Percentiles rank a stretch among this genome's conserved stretches.
phyloP scores from a whole-genome alignment of 2,329 filamentous ascomycete species.

The Dendryphion nanum region DNA sequence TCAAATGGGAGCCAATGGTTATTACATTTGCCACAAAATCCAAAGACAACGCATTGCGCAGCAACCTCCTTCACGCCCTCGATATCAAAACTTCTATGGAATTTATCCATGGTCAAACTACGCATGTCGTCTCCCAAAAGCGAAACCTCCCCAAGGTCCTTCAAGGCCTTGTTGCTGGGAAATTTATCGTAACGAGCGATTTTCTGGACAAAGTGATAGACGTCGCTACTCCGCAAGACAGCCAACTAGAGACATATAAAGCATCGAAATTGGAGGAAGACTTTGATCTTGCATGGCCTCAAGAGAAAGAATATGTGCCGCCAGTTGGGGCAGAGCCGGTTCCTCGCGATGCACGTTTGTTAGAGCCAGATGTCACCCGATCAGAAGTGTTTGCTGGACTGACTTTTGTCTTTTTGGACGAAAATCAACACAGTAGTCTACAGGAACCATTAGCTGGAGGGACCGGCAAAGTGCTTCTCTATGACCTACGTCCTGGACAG shows the following conservation, averaged over 20 bases:
- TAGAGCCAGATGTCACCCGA: conserved; percentile 67
- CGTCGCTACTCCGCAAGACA: conserved; percentile 49
- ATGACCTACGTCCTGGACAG: conserved; percentile 58
- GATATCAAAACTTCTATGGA: conserved; percentile 82
- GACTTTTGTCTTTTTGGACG: conserved; percentile 83
- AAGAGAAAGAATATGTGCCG: conserved; percentile 69
- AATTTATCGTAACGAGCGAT: conserved; percentile 69
- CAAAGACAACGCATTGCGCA: conserved; percentile 61
- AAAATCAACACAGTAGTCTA: conserved; percentile 72
- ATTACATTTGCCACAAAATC: conserved; percentile 71
- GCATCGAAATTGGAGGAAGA: conserved; percentile 70
- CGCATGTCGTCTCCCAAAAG: conserved; percentile 85
- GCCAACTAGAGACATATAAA: conserved; percentile 46
- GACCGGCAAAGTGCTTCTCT: conserved; percentile 76
- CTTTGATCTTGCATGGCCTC: conserved; percentile 77
- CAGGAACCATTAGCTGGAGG: conserved; percentile 73
- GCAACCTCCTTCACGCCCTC: conserved; percentile 70
- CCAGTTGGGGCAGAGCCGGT: conserved; percentile 73
- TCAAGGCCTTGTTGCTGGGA: conserved; percentile 80
- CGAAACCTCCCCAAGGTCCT: conserved; percentile 86
- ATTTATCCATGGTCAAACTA: conserved; percentile 69
- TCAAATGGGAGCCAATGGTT: conserved; percentile 78
- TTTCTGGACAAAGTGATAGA: conserved; percentile 72
- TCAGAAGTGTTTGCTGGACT: conserved; percentile 78
- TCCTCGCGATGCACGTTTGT: conserved; percentile 64